Base-by-base conservation (phyloP, 2,329 filamentous ascomycete species). In the Mycogone perniciosa region DNA sequence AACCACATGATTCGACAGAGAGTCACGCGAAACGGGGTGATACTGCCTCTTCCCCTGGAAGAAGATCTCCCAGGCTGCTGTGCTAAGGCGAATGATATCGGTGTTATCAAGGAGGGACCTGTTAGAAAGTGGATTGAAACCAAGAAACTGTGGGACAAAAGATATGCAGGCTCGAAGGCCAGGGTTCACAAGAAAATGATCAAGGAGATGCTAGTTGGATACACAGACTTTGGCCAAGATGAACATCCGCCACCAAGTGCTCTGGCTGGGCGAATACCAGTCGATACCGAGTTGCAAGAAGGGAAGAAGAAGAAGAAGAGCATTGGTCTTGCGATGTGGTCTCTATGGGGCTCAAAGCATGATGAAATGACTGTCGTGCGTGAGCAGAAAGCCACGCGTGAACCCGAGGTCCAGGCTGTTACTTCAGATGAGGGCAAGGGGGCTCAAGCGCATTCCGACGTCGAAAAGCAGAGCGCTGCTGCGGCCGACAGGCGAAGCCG, bases 1-100 rank as follows among this genome's bases (percentile, higher is more conserved):
- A 76, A 86, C 53, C 85, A 95, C 65, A 96, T 97, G 91, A 91
- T 99, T 54, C 85, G 93, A 7, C 90, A 99, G 65, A 77, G 86
- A 30, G 84, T 97, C 20, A 87, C 88, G 54, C 77, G 86, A 2
- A 82, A 92, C 62, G 93, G 93, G 5, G 76, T 78, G 9, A 84
- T 91, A 26, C 82, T 84, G 52, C 77, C 82, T 0, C 75, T 99
- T 5, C 76, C 81, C 0, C 75, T 82, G 0, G 76, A 82, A 20
- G 71, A 76, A 0, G 80, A 88, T 4, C 75, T 96, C 1, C 75
- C 80, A 0, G 87, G 57, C 57, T 96, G 68, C 70, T 82, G 59
- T 13, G 70, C 95, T 20, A 70, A 80, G 1, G 72, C 77, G 1
- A 72, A 77, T 5, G 77, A 85, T 1, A 79, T 97, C 26, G 92